Conservation (phyloP, 2,329 filamentous ascomycete species). For the Diaporthe sp. region DNA sequence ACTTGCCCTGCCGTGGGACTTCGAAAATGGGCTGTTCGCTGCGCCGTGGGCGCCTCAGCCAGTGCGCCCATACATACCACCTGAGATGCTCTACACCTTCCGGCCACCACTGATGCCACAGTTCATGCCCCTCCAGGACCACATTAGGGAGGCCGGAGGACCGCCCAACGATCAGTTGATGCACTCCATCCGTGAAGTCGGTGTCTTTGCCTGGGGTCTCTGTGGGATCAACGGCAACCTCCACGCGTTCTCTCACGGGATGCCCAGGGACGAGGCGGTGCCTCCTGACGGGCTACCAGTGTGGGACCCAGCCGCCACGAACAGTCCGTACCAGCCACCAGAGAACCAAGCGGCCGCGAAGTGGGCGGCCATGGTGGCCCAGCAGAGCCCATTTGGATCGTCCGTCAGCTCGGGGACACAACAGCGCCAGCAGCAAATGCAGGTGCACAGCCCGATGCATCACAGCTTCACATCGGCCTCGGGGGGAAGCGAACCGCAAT, state of each 20-base stretch:
- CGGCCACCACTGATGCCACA: conserved; percentile 59
- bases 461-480: conserved; percentile 1
- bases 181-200: conserved; percentile 85
- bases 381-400: conserved; percentile 1
- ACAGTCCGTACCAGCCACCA: conserved; percentile 51
- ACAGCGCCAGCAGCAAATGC: conserved; percentile 25
- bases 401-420: conserved; percentile 18
- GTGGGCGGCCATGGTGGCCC: conserved; percentile 44
- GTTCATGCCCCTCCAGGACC: conserved; percentile 60
- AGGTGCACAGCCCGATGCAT: not conserved
- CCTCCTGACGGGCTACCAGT: conserved; percentile 72
- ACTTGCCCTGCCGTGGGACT: conserved; percentile 58
- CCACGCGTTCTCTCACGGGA: conserved; percentile 73
- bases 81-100: conserved; percentile 60
- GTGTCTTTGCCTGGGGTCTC: conserved; percentile 89
- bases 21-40: conserved; percentile 78
- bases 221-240: conserved; percentile 85
- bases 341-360: conserved; percentile 53
- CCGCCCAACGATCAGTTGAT: conserved; percentile 76
- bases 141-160: conserved; percentile 63
- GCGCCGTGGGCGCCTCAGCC: conserved; percentile 84
- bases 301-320: conserved; percentile 64
- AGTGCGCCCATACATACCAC: conserved; percentile 63
- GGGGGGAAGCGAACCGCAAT: conserved; percentile 15
- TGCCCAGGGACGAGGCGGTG: conserved; percentile 73